Base-by-base conservation (phyloP, 371 early-diverging fungal species). In the Thermomucor indicae-seudaticae region DNA sequence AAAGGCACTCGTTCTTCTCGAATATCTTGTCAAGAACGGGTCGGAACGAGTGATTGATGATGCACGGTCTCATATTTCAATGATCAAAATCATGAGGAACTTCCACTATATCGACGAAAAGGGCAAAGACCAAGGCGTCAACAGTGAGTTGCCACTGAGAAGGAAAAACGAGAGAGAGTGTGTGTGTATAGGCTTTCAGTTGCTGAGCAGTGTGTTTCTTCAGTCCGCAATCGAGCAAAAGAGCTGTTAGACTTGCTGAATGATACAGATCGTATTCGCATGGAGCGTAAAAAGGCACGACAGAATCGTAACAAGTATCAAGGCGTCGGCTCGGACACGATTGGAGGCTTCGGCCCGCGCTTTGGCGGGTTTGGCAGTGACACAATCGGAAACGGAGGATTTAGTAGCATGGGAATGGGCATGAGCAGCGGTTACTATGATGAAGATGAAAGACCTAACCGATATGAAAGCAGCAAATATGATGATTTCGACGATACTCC, bases 101-200 rank as follows among this genome's bases (percentile, higher is more conserved):
- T 93, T 89, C 51, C 76, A 87, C 45, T 89, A 74, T 44, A 78
- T 93, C 17, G 97, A 96, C 55, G 92, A 92, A 24, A 92, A 93
- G 57, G 90, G 89, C 58, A 96, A 95, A 65, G 98, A 97, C 63
- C 92, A 96, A 72, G 98, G 98, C 1, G 83, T 97, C 48, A 96
- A 96, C 58, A 89, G 91, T 92, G 79, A 38, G 67, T 55, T 5
- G 37, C 37, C 12, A 29, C 6, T n/a, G n/a, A n/a, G n/a, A n/a
- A n/a, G n/a, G n/a, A n/a, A n/a, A n/a, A n/a, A n/a, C n/a, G n/a
- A n/a, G n/a, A n/a, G n/a, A n/a, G n/a, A n/a, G n/a, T n/a, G n/a
- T n/a, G n/a, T 7, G 14, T 19, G 6, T 46, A 4, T 3, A 27
- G 28, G 28, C 16, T n/a, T 43, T 6, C 14, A 30, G 20, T 19